Evolutionary conservation across 805 yeast species (phyloP).

Genomic region (Yamadazyma takamatsuzukensis): DNA sequence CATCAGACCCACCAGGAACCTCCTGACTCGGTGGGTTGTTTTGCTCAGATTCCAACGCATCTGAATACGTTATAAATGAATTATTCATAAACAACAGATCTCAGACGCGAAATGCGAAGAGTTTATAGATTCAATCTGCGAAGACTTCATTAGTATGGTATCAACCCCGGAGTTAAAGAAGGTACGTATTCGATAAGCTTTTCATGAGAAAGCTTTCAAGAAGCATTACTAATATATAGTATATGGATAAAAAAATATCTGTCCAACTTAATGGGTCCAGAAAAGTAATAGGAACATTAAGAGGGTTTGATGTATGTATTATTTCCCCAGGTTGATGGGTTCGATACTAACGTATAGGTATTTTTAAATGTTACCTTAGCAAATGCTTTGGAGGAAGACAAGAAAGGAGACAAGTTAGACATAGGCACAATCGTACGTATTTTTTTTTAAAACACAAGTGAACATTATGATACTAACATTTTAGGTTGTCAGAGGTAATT

Average conservation of each 20-base stretch:
- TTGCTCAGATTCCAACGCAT: no score
- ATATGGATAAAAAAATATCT: constrained; percentile 71
- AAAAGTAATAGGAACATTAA: constrained; percentile 70
- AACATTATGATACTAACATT: constrained; percentile 16
- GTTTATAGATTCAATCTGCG: no score
- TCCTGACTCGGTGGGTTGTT: no score
- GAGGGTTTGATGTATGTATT: constrained; percentile 72
- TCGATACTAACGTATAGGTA: constrained; percentile 30
- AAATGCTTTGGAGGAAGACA: constrained; percentile 61
- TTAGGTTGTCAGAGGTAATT: constrained; percentile 68
- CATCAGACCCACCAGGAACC: no score
- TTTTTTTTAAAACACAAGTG: background rate
- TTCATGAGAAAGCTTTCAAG: constrained; percentile 3
- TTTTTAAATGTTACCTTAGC: constrained; percentile 70
- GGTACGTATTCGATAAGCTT: constrained; percentile 30
- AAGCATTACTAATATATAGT: constrained; percentile 35
- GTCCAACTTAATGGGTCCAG: constrained; percentile 78
- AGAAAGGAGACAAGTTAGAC: constrained; percentile 46
- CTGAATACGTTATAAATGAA: no score
- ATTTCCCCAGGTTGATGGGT: background rate
- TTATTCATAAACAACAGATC: no score
- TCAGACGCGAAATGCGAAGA: no score
- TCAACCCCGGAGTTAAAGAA: constrained; percentile 61
- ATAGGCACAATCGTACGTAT: constrained; percentile 60
- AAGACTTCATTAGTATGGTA: constrained; percentile 38